Base-by-base conservation (phyloP, 2,329 filamentous ascomycete genomes). In the Sporothrix protearum region DNA sequence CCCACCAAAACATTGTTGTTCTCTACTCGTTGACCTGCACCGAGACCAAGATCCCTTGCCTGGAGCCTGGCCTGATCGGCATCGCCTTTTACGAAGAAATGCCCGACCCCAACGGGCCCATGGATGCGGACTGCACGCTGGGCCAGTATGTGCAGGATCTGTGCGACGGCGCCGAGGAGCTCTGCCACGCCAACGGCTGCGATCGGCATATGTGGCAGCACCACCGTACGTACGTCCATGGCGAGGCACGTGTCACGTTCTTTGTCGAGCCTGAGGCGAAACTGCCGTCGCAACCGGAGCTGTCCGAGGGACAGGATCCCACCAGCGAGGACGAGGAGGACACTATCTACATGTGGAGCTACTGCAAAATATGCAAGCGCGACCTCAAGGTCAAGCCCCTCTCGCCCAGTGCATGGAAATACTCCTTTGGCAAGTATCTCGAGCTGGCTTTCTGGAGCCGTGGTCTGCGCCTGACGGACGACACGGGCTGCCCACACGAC, bases 391-490 rank as follows among this genome's bases (percentile, higher is more conserved):
- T 94, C 64, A 92, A 92, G 75, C 90, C 91, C 42, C 97, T 99
- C 93, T 97, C 95, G 0, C 90, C 94, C 71, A 94, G 89, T 76
- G 96, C 94, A 0, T 99, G 94, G 92, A 97, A 96, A 79, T 99
- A 99, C 79, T 99, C 96, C 0, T 97, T 99, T 77, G 96, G 93
- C 12, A 99, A 99, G 80, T 99, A 98, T 77, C 85, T 99, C n/a
- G 96, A 99, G 80, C 84, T 99, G 22, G 94, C 94, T 2, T 98
- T 98, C 80, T 99, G 95, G 94, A 95, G 94, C 77, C 91, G 89
- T 55, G 91, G 93, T 49, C 83, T 98, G 66, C 92, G 90, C 78
- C 89, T 90, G 76, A 89, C 87, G 75, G 88, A 89, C 36, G 84
- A 92, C 49, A 57, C 69, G 4, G 83, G 80, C 69, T 99, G 96